Base-by-base conservation (phyloP, 768 basidiomycete species). In the Dioszegia aurantiaca region DNA sequence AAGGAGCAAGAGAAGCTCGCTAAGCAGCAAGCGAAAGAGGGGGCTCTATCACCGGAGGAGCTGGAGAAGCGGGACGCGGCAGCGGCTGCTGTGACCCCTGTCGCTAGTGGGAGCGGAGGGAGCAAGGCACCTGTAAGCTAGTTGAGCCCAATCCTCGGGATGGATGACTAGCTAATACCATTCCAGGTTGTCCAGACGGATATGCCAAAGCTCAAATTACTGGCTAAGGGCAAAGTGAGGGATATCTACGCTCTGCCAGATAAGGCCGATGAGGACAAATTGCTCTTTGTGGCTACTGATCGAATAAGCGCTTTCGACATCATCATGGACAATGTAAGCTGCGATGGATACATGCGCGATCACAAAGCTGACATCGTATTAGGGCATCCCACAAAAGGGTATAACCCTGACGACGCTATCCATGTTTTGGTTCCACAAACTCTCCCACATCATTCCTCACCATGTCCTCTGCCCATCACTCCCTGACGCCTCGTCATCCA, bases 251-350 rank as follows among this genome's bases (percentile, higher is more conserved):
- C 62, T 19, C 69, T 83, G 30, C 85, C 86, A 4, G 51, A 53
- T 40, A 27, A 53, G 39, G 82, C 85, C 52, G 82, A 84, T 64
- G 66, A 72, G 10, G 77, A 79, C 51, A 77, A 77, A 56, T 82
- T 99, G 19, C 82, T 99, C 40, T 98, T 98, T 73, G 87, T 98
- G 58, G 93, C 94, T 11, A 87, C 89, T 10, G 95, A 99, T 78
- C 83, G 95, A 62, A 94, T 98, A 73, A 94, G 90, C 19, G 93
- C 93, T 0, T 98, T 90, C 80, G 94, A 99, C 81, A 87, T 95
- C 65, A 86, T 98, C 71, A 82, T 99, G 61, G 84, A 85, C 73
- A 91, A 94, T 77, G 94, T 97, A 74, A 68, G 89, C 81, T 56
- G 58, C 43, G 37, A 24, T 23, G 56, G 30, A 2, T 19, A 14